These are phyloP conservation scores for Pseudogymnoascus sp. DNA, from an alignment of 2,329 filamentous ascomycete species.

Conservation along the genomic window DNA sequence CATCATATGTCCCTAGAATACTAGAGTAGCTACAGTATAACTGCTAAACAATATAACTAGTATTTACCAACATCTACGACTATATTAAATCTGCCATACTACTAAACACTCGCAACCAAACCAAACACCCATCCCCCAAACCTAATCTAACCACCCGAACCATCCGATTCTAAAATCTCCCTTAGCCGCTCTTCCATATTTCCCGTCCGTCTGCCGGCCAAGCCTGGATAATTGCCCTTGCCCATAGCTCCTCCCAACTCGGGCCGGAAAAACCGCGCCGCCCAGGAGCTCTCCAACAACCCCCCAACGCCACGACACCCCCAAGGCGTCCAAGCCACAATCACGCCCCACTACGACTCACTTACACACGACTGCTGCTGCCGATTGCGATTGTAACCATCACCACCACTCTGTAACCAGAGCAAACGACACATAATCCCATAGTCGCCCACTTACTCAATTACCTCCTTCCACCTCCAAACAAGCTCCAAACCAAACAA, in stretches of 20 bases:
- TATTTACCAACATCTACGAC: neutral
- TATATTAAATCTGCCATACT: too few relatives aligned
- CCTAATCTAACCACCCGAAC: neutral
- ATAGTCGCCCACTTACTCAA: neutral
- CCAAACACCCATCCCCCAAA: too few relatives aligned
- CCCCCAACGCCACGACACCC: too few relatives aligned
- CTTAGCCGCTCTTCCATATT: neutral
- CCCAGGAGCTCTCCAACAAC: neutral
- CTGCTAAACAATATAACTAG: neutral
- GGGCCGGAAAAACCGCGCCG: slow-evolving; percentile 2
- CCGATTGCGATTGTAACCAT: neutral
- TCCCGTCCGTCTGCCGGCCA: neutral
- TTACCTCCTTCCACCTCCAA: neutral
- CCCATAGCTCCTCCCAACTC: neutral
- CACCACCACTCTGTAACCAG: too few relatives aligned
- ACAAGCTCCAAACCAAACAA: neutral
- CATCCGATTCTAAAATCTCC: too few relatives aligned
- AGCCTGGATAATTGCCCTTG: neutral
- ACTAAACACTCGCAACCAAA: too few relatives aligned
- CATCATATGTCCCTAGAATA: too few relatives aligned
- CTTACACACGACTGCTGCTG: neutral
- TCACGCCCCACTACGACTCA: neutral
- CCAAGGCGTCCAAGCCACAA: too few relatives aligned
- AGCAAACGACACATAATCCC: neutral
- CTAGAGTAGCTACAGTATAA: neutral